A percentile compares a stretch with the other conserved stretches of the same genome.
Evolutionary conservation across 345 rosid species (phyloP).

Genomic region (Populus nigra): DNA sequence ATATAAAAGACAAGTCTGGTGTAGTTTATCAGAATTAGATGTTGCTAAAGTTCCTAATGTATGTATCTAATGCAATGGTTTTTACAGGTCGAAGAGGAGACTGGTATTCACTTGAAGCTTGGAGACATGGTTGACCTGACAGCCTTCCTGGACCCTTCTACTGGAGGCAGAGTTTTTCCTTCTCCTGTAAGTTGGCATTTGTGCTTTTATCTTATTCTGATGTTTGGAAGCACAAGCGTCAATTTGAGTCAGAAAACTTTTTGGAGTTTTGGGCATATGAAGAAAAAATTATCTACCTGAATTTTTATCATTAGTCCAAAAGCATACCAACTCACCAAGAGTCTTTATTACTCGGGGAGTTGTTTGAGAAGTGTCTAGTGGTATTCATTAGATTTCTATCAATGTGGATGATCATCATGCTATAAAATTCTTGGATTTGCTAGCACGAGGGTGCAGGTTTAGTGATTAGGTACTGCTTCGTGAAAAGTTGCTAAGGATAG

Average conservation of each 20-base stretch:
- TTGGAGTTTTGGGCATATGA: not conserved
- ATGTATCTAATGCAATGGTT: not conserved
- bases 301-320: not conserved
- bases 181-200: conserved; percentile 56
- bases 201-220: not conserved
- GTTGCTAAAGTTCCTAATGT: not conserved
- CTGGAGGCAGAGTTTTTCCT: conserved; percentile 63
- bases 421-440: too few species aligned
- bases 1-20: not conserved
- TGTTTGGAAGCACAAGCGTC: not conserved
- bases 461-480: too few species aligned
- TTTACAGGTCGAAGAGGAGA: conserved; percentile 83
- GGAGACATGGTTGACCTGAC: conserved; percentile 88
- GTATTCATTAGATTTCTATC: too few species aligned
- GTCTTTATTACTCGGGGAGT: not conserved
- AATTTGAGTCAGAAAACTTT: not conserved
- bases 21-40: not conserved
- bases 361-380: not conserved
- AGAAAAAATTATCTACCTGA: not conserved
- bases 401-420: too few species aligned
- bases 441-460: too few species aligned
- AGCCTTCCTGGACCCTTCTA: conserved; percentile 69
- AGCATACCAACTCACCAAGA: not conserved
- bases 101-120: conserved; percentile 61
- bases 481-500: too few species aligned